A percentile compares a stretch with the other conserved stretches of the same genome.
These are phyloP conservation scores for Schizophyllum amplum DNA, from an alignment of 1,284 basidiomycete species.

Conservation along the genomic window DNA sequence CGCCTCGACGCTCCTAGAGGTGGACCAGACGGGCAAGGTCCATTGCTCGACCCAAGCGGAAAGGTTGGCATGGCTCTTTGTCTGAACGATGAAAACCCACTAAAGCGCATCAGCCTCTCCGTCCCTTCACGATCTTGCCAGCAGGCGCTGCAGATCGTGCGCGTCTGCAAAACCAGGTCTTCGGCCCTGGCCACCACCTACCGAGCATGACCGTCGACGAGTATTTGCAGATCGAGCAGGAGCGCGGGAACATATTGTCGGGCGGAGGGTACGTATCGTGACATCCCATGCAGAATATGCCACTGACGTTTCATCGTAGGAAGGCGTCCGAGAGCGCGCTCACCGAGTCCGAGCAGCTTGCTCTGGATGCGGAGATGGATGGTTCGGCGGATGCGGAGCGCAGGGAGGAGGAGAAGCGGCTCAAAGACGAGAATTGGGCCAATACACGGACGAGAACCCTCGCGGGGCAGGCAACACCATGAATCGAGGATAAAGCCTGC, in stretches of 20 bases:
- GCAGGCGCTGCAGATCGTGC: slow-evolving; percentile 58
- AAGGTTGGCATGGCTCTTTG: slow-evolving; percentile 42
- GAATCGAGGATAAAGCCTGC: slow-evolving; percentile 70
- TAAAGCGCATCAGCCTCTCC: slow-evolving; percentile 47
- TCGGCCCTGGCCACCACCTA: slow-evolving; percentile 78
- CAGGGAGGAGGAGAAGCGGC: slow-evolving; percentile 70
- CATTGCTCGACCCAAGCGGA: slow-evolving; percentile 68
- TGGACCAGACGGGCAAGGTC: slow-evolving; percentile 45
- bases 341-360: slow-evolving; percentile 73
- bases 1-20: slow-evolving; percentile 54
- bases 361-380: slow-evolving; percentile 76
- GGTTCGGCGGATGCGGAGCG: slow-evolving; percentile 65
- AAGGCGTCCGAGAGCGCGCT: slow-evolving; percentile 58
- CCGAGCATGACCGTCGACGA: slow-evolving; percentile 98
- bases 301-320: slow-evolving; percentile 30
- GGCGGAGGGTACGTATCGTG: slow-evolving; percentile 68
- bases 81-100: background rate
- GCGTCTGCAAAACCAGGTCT: slow-evolving; percentile 73
- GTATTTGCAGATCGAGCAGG: slow-evolving; percentile 82
- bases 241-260: slow-evolving; percentile 80
- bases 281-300: slow-evolving; percentile 1
- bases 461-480: slow-evolving; percentile 90
- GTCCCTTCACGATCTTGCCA: slow-evolving; percentile 90
- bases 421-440: slow-evolving; percentile 87
- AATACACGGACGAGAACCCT: slow-evolving; percentile 73